Conservation (phyloP, 140 eudicot genomes). For the Ambrosia hybrid region DNA sequence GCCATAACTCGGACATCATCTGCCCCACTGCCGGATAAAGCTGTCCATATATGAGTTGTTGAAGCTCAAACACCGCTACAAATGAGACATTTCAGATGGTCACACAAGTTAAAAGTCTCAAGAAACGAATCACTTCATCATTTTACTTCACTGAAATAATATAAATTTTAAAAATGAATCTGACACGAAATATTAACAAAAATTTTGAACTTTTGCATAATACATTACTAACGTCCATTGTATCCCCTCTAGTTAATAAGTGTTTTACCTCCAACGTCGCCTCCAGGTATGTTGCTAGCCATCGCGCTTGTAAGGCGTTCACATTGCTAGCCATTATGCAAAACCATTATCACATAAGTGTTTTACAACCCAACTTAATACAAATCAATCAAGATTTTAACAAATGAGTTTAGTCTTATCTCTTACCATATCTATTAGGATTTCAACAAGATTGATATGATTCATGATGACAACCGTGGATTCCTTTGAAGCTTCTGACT, state of each 20-base stretch:
- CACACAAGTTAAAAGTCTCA: no score
- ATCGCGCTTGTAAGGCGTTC: conserved; percentile 56
- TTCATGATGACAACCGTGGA: conserved; percentile 54
- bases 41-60: conserved; percentile 64
- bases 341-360: neutral
- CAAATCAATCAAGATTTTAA: neutral
- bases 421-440: conserved; percentile 61
- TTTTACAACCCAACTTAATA: neutral
- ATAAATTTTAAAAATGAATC: no score
- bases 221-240: no score
- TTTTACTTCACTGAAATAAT: neutral
- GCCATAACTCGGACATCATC: conserved; percentile 70
- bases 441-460: conserved; percentile 50
- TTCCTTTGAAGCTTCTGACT: conserved; percentile 53
- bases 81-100: neutral
- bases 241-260: neutral
- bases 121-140: no score
- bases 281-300: conserved; percentile 53
- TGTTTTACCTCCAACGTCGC: conserved; percentile 49
- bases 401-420: neutral
- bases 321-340: conserved; percentile 69
- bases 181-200: no score
- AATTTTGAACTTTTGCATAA: no score
- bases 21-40: conserved; percentile 57
- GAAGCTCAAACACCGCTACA: conserved; percentile 74